phyloP scores from a whole-genome alignment of 2,329 filamentous ascomycete species.

The Colletotrichum sp. region DNA sequence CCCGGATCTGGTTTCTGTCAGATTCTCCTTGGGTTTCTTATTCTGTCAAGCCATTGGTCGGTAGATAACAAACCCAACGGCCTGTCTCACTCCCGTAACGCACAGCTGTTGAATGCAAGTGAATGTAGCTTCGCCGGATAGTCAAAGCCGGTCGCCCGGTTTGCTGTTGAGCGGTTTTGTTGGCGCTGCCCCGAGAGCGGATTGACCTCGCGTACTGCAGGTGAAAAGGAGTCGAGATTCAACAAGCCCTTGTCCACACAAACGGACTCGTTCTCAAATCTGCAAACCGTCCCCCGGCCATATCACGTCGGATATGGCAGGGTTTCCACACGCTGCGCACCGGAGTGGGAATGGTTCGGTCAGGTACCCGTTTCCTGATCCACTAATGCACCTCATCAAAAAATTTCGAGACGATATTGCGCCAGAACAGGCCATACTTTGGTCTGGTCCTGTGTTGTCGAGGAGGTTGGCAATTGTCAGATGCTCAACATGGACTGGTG shows the following conservation, averaged over 20 bases:
- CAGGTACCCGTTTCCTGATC: conserved; percentile 19
- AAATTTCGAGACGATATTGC: conserved; percentile 15
- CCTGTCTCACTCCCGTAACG: neutral
- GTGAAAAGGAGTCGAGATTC: conserved; percentile 9
- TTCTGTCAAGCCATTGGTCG: neutral
- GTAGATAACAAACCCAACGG: neutral
- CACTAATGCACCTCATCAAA: conserved; percentile 21
- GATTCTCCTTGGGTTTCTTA: neutral
- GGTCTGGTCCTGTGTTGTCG: neutral
- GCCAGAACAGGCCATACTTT: conserved; percentile 12
- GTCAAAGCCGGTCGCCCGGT: neutral
- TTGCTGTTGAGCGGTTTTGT: neutral
- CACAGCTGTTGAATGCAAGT: neutral
- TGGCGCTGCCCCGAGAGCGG: neutral
- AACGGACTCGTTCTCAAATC: neutral
- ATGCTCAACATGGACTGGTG: neutral
- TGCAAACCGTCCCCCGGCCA: conserved; percentile 10
- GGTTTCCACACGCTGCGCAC: conserved; percentile 14
- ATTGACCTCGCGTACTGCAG: neutral
- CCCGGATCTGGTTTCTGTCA: neutral
- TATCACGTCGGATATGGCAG: conserved; percentile 14
- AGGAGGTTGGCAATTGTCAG: neutral
- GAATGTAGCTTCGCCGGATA: neutral
- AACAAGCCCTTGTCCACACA: conserved; percentile 5
- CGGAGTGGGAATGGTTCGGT: conserved; percentile 15